Evolutionary conservation across 202 grass and related monocot genomes (phyloP).

Genomic region (Saccharum hybrid): DNA sequence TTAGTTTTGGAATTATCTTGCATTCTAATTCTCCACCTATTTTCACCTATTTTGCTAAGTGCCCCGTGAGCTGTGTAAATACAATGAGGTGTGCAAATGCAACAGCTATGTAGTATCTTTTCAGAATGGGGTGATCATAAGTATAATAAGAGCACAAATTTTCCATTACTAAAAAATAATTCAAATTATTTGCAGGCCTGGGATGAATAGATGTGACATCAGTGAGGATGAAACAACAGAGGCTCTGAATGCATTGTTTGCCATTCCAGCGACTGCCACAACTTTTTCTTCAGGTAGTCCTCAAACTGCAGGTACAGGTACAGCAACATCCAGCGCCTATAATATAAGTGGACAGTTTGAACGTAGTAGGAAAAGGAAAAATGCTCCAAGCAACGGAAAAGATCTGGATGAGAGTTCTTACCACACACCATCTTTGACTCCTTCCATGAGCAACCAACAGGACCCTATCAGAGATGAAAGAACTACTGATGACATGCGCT

Average conservation of each 20-base stretch:
- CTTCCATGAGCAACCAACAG: constrained; percentile 45
- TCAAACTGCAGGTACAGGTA: constrained; percentile 31
- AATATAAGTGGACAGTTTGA: constrained; percentile 47
- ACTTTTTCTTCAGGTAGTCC: constrained; percentile 33
- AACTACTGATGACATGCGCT: constrained; percentile 39
- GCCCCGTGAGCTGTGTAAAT: neutral
- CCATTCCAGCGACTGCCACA: constrained; percentile 35
- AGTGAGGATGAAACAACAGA: constrained; percentile 77
- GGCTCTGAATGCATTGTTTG: constrained; percentile 65
- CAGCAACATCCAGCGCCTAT: constrained; percentile 32
- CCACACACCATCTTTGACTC: constrained; percentile 17
- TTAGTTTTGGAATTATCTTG: neutral
- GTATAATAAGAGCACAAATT: neutral
- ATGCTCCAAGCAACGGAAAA: constrained; percentile 34
- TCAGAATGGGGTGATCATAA: neutral
- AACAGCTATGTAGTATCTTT: constrained; percentile 7
- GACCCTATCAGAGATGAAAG: constrained; percentile 36
- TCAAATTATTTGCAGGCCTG: constrained; percentile 64
- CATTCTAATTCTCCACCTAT: neutral
- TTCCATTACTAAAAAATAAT: constrained; percentile 21
- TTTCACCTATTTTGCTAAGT: neutral
- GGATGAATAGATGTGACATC: constrained; percentile 76
- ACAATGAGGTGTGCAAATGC: constrained; percentile 4
- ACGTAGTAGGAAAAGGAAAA: constrained; percentile 63
- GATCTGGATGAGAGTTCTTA: constrained; percentile 32